These are phyloP conservation scores for Cyclotella choctawhatcheeana DNA, from an alignment of 108 stramenopile genomes.

Conservation along the genomic window DNA sequence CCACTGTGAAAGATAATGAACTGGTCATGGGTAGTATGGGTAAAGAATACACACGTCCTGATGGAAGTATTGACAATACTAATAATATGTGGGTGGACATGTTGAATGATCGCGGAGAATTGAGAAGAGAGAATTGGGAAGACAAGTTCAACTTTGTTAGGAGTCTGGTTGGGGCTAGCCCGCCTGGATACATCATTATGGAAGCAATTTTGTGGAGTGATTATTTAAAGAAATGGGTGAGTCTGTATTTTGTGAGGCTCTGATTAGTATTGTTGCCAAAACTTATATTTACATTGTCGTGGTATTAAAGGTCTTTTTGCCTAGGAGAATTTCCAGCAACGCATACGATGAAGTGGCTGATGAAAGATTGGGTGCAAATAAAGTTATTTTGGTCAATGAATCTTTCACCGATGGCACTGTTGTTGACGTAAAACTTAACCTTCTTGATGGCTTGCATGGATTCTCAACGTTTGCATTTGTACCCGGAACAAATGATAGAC, in stretches of 20 bases:
- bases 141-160: slow-evolving; percentile 85
- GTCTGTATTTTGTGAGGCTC: too few species aligned
- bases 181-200: slow-evolving; percentile 92
- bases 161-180: slow-evolving; percentile 64
- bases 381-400: slow-evolving; percentile 85
- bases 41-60: slow-evolving; percentile 88
- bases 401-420: slow-evolving; percentile 67
- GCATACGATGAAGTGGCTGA: slow-evolving; percentile 90
- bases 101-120: slow-evolving; percentile 72
- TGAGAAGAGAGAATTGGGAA: slow-evolving; percentile 83
- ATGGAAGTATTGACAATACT: slow-evolving; percentile 83
- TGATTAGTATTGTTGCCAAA: too few species aligned
- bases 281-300: too few species aligned
- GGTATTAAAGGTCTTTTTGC: slow-evolving; percentile 76
- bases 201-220: slow-evolving; percentile 92
- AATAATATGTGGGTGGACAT: slow-evolving; percentile 94
- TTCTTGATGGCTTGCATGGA: slow-evolving; percentile 81
- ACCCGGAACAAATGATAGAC: slow-evolving; percentile 84
- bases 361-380: slow-evolving; percentile 89
- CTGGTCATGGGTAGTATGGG: slow-evolving; percentile 93
- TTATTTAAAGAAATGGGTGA: slow-evolving; percentile 86
- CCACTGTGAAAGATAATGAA: slow-evolving; percentile 91
- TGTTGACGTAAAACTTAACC: slow-evolving; percentile 75
- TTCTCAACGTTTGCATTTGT: slow-evolving; percentile 96
- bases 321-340: slow-evolving; percentile 83